These are phyloP conservation scores for Solanum chiquidenum DNA, from an alignment of 257 asterid genomes.

Conservation along the genomic window DNA sequence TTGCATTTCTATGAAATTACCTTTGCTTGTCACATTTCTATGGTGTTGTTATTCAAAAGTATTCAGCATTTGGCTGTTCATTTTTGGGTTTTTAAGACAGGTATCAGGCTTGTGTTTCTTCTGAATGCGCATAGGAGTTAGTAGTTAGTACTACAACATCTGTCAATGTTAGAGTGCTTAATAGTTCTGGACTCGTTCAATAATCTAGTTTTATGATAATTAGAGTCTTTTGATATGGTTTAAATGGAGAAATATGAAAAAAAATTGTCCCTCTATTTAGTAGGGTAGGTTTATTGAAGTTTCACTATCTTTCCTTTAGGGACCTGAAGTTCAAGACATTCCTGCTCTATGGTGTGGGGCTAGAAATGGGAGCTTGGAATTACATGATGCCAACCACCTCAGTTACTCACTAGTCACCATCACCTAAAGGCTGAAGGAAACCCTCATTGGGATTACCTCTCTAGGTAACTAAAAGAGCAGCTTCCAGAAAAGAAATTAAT, in stretches of 20 bases:
- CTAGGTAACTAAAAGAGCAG: not conserved
- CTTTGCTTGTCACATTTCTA: not conserved
- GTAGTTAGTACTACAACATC: not conserved
- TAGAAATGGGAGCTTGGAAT: not conserved
- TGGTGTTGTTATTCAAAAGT: not conserved
- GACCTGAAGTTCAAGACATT: not conserved
- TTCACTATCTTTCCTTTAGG: not conserved
- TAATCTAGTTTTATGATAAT: not conserved
- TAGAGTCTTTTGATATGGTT: not conserved
- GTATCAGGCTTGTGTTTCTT: not conserved
- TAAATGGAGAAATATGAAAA: not conserved
- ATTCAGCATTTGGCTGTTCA: not conserved
- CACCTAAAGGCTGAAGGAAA: conserved; percentile 2
- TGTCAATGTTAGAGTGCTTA: not conserved
- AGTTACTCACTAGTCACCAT: conserved; percentile 16
- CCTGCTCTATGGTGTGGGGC: not conserved
- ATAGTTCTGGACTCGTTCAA: not conserved
- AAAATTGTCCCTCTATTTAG: not conserved
- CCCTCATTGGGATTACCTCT: not conserved
- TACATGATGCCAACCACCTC: conserved; percentile 20
- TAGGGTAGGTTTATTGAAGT: not conserved
- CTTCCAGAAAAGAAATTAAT: not conserved
- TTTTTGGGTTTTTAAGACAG: not conserved
- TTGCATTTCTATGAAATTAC: not conserved
- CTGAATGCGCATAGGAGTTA: not conserved